Percentiles rank a stretch among this genome's conserved stretches.
Conservation (phyloP, 2,329 filamentous ascomycete species). For the Fusarium sacchari region DNA sequence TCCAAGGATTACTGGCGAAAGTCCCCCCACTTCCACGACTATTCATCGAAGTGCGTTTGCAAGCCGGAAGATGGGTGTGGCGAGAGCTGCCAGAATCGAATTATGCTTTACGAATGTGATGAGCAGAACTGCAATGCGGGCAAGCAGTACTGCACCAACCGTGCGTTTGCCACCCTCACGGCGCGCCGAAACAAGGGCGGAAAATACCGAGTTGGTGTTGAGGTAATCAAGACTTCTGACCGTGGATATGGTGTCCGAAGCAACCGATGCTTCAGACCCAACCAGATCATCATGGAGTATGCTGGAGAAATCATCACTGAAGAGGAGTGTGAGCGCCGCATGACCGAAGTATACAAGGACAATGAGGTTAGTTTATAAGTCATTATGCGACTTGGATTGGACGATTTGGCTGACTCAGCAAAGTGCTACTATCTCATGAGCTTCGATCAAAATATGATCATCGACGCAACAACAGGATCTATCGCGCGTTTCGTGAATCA, state of each 20-base stretch:
- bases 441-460: slow-evolving; percentile 98
- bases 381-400: not conserved
- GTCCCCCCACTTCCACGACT: slow-evolving; percentile 76
- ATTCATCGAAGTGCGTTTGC: slow-evolving; percentile 82
- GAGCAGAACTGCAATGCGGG: slow-evolving; percentile 86
- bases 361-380: slow-evolving; percentile 74
- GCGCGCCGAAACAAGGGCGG: slow-evolving; percentile 80
- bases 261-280: slow-evolving; percentile 85
- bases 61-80: slow-evolving; percentile 81
- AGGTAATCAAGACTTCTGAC: slow-evolving; percentile 90
- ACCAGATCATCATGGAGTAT: slow-evolving; percentile 98
- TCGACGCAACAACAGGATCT: slow-evolving; percentile 94
- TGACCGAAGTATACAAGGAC: slow-evolving; percentile 93
- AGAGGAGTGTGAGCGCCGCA: slow-evolving; percentile 89
- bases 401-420: slow-evolving; percentile 49
- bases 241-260: slow-evolving; percentile 92
- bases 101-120: slow-evolving; percentile 98
- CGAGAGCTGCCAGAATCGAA: slow-evolving; percentile 91
- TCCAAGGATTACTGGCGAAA: slow-evolving; percentile 85
- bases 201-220: slow-evolving; percentile 91
- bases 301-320: slow-evolving; percentile 98
- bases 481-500: slow-evolving; percentile 99
- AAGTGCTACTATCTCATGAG: slow-evolving; percentile 99
- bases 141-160: slow-evolving; percentile 80
- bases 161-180: slow-evolving; percentile 83